Evolutionary conservation across 306 rosid species (phyloP).

Genomic region (cucumber (Cucumis sativus)): Cucumber_9930_V3 NC_026656.2:10237001-10237500

Average conservation of each 20-base stretch:
- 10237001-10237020: background rate
- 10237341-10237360: background rate
- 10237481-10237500: slow-evolving; percentile 94
- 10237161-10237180: background rate
- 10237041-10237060: background rate
- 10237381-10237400: background rate
- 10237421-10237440: slow-evolving; percentile 32
- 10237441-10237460: slow-evolving; percentile 84
- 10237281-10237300: background rate
- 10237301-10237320: background rate
- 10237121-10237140: background rate
- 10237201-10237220: background rate
- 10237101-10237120: background rate
- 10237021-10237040: background rate
- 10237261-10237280: background rate
- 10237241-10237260: background rate
- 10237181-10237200: background rate
- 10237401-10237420: slow-evolving; percentile 7
- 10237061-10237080: background rate
- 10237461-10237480: slow-evolving; percentile 84
- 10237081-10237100: background rate
- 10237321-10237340: background rate
- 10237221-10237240: background rate
- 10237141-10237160: background rate
- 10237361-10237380: background rate